phyloP scores from a whole-genome alignment of 345 rosid genomes.

The Pistacia atlantica region DNA sequence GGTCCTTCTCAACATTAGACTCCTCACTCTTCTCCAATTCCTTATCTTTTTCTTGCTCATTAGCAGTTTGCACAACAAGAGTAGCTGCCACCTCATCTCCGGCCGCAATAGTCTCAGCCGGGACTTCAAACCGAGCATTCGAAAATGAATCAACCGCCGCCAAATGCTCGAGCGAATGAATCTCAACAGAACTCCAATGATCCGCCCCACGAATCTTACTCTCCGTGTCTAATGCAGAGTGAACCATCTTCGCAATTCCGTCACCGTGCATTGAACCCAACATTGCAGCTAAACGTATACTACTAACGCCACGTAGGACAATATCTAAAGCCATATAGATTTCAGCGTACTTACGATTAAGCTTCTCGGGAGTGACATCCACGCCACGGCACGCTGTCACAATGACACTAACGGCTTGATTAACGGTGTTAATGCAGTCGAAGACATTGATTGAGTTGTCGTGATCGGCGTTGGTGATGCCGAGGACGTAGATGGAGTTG shows the following conservation, averaged over 20 bases:
- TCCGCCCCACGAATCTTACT: slow-evolving; percentile 93
- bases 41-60: slow-evolving; percentile 48
- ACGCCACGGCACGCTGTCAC: slow-evolving; percentile 99
- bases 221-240: slow-evolving; percentile 87
- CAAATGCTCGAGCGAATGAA: slow-evolving; percentile 64
- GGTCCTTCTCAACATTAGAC: slow-evolving; percentile 63
- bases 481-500: slow-evolving; percentile 90
- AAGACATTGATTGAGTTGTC: slow-evolving; percentile 87
- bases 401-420: slow-evolving; percentile 94
- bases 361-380: slow-evolving; percentile 97
- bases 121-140: slow-evolving; percentile 64
- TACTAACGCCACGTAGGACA: slow-evolving; percentile 89
- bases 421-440: slow-evolving; percentile 93
- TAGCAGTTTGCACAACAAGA: slow-evolving; percentile 37
- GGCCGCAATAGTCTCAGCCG: slow-evolving; percentile 73
- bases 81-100: slow-evolving; percentile 84
- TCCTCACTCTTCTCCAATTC: slow-evolving; percentile 57
- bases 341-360: slow-evolving; percentile 88
- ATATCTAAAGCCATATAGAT: slow-evolving; percentile 97
- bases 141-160: slow-evolving; percentile 69
- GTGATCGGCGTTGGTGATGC: slow-evolving; percentile 83
- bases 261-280: slow-evolving; percentile 95
- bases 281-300: slow-evolving; percentile 91
- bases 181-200: slow-evolving; percentile 65
- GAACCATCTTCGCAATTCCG: slow-evolving; percentile 97